phyloP scores from a whole-genome alignment of 1,284 basidiomycete species.

The Ceratobasidium sp. region DNA sequence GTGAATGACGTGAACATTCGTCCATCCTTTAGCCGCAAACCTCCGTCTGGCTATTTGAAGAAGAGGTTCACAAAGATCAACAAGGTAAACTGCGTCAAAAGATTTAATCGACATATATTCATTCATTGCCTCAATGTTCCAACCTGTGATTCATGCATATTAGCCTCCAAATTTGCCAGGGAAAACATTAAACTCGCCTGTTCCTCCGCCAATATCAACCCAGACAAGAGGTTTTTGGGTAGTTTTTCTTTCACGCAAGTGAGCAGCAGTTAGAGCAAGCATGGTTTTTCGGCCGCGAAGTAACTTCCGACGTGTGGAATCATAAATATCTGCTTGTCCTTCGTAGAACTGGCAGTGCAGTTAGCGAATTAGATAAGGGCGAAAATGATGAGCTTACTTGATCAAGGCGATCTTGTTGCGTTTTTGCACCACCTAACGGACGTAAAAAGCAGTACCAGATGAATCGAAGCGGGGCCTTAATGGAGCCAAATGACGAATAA shows the following conservation, averaged over 20 bases:
- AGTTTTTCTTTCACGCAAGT: conserved; percentile 66
- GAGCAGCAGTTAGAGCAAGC: conserved; percentile 76
- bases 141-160: conserved; percentile 60
- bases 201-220: conserved; percentile 88
- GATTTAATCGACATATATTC: conserved; percentile 72
- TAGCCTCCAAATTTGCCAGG: conserved; percentile 2
- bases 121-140: conserved; percentile 88
- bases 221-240: conserved; percentile 72
- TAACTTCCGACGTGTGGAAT: conserved; percentile 70
- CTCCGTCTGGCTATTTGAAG: conserved; percentile 78
- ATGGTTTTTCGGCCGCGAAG: conserved; percentile 79
- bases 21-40: conserved; percentile 78
- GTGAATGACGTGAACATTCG: conserved; percentile 79
- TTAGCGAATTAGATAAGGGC: neutral
- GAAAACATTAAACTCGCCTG: conserved; percentile 61
- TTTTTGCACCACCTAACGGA: conserved; percentile 33
- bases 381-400: conserved; percentile 17
- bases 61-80: conserved; percentile 82
- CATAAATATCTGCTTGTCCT: conserved; percentile 79
- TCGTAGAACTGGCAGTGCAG: conserved; percentile 65
- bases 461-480: conserved; percentile 24
- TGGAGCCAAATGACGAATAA: conserved; percentile 32
- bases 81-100: conserved; percentile 80
- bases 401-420: conserved; percentile 44
- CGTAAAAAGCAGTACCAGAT: conserved; percentile 45